Evolutionary conservation across 2,329 filamentous ascomycete species (phyloP).

Genomic region (Cercospora sesami): DNA sequence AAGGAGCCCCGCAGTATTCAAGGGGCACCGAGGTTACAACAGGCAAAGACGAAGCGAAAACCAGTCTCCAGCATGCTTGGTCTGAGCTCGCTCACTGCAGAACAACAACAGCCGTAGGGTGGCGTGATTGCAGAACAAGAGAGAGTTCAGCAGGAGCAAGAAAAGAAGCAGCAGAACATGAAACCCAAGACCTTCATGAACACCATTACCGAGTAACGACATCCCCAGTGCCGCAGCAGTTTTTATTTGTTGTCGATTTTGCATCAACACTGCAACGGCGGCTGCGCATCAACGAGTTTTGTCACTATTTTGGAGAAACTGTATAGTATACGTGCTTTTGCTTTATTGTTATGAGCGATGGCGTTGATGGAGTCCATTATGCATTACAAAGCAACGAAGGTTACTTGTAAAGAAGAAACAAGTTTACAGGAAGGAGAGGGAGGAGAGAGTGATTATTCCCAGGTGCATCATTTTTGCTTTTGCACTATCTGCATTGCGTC

Average conservation of each 20-base stretch:
- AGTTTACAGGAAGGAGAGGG: background rate
- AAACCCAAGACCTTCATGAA: background rate
- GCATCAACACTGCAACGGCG: background rate
- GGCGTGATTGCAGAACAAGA: conserved; percentile 15
- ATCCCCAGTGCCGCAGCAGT: background rate
- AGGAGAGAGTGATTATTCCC: background rate
- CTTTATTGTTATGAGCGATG: background rate
- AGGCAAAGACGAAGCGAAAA: conserved; percentile 51
- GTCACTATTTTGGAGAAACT: background rate
- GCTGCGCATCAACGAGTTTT: background rate
- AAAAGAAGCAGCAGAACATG: conserved; percentile 8
- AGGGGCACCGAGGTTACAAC: conserved; percentile 68
- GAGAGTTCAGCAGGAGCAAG: conserved; percentile 9
- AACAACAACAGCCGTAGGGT: conserved; percentile 21
- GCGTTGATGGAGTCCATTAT: background rate
- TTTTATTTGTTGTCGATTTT: background rate
- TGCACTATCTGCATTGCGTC: background rate
- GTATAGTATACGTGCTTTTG: background rate
- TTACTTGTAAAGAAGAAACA: background rate
- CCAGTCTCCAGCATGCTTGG: conserved; percentile 48
- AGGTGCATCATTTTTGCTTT: background rate
- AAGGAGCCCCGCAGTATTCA: conserved; percentile 88
- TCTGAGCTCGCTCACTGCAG: conserved; percentile 30
- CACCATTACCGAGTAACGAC: conserved; percentile 10
- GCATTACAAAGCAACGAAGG: background rate